Base-by-base conservation (phyloP, 108 stramenopile species). In the Skeletonema potamos region DNA sequence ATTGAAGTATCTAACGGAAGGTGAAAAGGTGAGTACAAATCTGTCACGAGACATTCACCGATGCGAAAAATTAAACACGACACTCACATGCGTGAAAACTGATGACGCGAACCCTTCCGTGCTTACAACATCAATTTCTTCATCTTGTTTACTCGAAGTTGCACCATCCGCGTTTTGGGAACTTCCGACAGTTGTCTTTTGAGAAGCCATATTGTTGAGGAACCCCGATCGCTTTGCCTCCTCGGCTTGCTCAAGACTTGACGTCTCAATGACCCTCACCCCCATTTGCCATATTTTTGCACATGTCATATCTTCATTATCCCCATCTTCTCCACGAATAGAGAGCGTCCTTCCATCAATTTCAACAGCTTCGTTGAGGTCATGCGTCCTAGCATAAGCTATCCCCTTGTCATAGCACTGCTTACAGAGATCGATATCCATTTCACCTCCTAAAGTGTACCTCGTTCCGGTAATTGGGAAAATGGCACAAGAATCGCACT, bases 401-500 rank as follows among this genome's bases (percentile, higher is more conserved):
- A 58, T 62, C 11, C 83, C 88, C 13, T 77, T 32, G 7, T 64
- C 66, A 34, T 83, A 90, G 66, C 93, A 90, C 26, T 81, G 41
- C 36, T 84, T 82, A 55, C 90, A 91, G 0, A 91, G 72, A 60
- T 76, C 77, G 1, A 74, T 83, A 62, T 88, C 92, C 34, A 83
- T 58, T 18, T 82, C 84, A 71, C 87, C 71, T 77, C 87, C 60
- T 76, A 90, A 46, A 27, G 86, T 84, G 46, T 82, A 93, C 7
- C 89, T 64, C 17, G 68, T 64, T 17, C 73, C 79, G 54, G 69
- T 85, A 41, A 94, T 89, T 1, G 93, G 93, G 44, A 83, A 87
- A 0, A 69, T 30, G 9, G 70, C 58, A 72, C 93, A 94, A 39
- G 86, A 77, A 74, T 91, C 93, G 39, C 93, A 94, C 69, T 87